Evolutionary conservation across 371 early-diverging fungal genomes (phyloP), one percentile per base, ranked within the genome.

Genomic region (Mucor piriformis): DNA sequence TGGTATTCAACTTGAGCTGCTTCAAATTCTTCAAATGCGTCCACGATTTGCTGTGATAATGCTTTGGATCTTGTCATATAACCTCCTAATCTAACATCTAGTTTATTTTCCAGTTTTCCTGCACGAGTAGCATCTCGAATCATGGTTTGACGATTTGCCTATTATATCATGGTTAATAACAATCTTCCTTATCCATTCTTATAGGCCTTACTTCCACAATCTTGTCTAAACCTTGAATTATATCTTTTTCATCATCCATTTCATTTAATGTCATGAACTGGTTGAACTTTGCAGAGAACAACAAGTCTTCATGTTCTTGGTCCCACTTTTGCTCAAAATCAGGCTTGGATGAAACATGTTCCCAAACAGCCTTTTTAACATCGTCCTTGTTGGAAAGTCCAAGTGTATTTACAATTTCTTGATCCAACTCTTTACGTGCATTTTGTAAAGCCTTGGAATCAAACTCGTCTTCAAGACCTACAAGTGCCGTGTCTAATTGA

Each of bases 91-190:
- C 83, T 81, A 11, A 94, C 81, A 12, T 79, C 83, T 27, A 94
- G 68, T 60, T 90, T 90, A 69, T 91, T 93, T 64, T 96, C 96
- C n/a, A 91, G 52, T 69, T 95, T 95, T 18, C 82, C 78, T 1
- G 95, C 94, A 40, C 81, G 81, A 10, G 79, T 71, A 2, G 93
- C 92, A 54, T 92, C 88, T 50, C 83, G 76, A n/a, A 83, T 78
- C 93, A 95, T 93, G 6, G 73, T 55, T 54, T 83, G 82, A n/a
- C 91, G 87, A 54, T 88, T 85, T 3, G 70, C 57, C 78, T 84
- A 57, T 15, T n/a, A n/a, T 20, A n/a, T 38, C n/a, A n/a, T 37
- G n/a, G n/a, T n/a, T n/a, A n/a, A n/a, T n/a, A n/a, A n/a, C n/a
- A n/a, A n/a, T n/a, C n/a, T n/a, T n/a, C n/a, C n/a, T n/a, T n/a